Evolutionary conservation across 306 rosid species (phyloP).

Genomic region (Leucaena leucocephala): DNA sequence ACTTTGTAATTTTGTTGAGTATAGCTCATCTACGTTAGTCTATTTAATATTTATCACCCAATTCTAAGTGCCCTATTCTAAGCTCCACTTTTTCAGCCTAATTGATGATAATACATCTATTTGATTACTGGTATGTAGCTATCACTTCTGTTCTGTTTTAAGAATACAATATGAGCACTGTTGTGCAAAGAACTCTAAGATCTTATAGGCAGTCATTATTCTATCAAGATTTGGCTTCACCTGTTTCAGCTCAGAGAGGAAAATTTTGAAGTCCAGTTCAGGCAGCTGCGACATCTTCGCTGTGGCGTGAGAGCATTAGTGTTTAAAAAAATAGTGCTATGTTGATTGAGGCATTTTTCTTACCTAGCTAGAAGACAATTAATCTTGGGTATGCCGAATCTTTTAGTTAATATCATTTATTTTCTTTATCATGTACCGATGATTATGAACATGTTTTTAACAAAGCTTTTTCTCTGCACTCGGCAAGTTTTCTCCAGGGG

Average conservation of each 20-base stretch:
- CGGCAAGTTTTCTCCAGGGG: conserved; percentile 84
- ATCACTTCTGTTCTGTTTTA: conserved; percentile 14
- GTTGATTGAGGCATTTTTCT: conserved; percentile 8
- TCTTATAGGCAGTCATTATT: conserved; percentile 83
- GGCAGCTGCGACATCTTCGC: conserved; percentile 77
- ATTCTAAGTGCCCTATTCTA: not conserved
- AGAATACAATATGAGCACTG: conserved; percentile 56
- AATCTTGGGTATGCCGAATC: conserved; percentile 16
- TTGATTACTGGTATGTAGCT: conserved; percentile 42
- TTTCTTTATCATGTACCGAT: conserved; percentile 5
- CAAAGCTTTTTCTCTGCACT: conserved; percentile 42
- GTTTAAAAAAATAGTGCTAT: conserved; percentile 21
- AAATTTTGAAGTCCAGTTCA: conserved; percentile 84
- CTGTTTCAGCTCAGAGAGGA: conserved; percentile 73
- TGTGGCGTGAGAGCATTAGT: conserved; percentile 78
- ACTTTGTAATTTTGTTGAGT: conserved; percentile 4
- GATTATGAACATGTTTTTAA: not conserved
- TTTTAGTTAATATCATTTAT: not conserved
- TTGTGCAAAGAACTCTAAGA: conserved; percentile 75
- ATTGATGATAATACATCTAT: conserved; percentile 23
- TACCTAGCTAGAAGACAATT: not conserved
- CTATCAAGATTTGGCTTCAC: conserved; percentile 93
- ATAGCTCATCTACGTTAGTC: conserved; percentile 3
- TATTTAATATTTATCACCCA: not conserved
- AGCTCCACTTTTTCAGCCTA: conserved; percentile 3